Evolutionary conservation across 2,329 filamentous ascomycete genomes (phyloP).

Genomic region (Aspergillus uvarum): DNA sequence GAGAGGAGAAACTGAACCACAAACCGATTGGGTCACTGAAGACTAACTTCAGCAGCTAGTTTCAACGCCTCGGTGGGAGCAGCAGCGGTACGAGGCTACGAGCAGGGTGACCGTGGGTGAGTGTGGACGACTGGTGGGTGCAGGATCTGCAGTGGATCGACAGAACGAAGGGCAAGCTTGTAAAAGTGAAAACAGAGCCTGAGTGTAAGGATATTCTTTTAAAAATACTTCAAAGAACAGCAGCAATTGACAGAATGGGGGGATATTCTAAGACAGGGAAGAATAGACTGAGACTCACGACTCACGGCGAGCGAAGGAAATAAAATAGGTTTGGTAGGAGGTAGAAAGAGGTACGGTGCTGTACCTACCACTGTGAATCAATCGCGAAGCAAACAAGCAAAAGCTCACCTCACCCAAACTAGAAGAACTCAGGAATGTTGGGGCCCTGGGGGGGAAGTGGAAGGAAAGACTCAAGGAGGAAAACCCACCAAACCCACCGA

Average conservation of each 20-base stretch:
- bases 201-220: too few relatives aligned
- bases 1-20: not conserved
- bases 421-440: not conserved
- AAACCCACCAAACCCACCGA: not conserved
- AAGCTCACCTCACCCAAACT: too few relatives aligned
- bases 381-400: too few relatives aligned
- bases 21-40: not conserved
- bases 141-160: conserved; percentile 13
- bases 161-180: not conserved
- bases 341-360: too few relatives aligned
- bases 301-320: too few relatives aligned
- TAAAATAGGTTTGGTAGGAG: too few relatives aligned
- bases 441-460: not conserved
- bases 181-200: not conserved
- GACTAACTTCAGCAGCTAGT: not conserved
- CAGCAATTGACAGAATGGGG: too few relatives aligned
- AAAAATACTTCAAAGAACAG: too few relatives aligned
- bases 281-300: not conserved
- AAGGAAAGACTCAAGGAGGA: not conserved
- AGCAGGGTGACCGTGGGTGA: not conserved
- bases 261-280: not conserved
- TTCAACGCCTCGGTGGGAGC: conserved; percentile 8
- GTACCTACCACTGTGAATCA: too few relatives aligned
- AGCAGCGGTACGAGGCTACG: not conserved
- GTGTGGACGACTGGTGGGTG: not conserved